These are phyloP conservation scores for Hagleromyces aurorensis DNA, from an alignment of 805 yeast species.

Conservation along the genomic window DNA sequence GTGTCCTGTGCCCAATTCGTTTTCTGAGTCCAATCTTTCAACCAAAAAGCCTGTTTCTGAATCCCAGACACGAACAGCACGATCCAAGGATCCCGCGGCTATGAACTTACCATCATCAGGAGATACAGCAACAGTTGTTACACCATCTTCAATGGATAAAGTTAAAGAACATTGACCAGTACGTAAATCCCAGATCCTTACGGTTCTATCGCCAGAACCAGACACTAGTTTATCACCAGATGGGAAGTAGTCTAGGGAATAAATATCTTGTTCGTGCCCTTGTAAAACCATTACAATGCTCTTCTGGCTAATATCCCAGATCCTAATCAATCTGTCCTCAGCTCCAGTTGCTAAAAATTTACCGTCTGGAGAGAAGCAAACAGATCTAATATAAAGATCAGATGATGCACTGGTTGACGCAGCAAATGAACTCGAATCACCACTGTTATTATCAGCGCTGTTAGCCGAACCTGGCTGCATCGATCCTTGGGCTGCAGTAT, in stretches of 20 bases:
- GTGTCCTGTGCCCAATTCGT: constrained; percentile 85
- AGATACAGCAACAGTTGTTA: constrained; percentile 93
- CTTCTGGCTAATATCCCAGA: constrained; percentile 87
- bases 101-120: constrained; percentile 82
- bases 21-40: constrained; percentile 85
- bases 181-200: constrained; percentile 89
- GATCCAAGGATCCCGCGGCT: constrained; percentile 94
- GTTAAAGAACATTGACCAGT: constrained; percentile 85
- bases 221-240: constrained; percentile 89
- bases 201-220: constrained; percentile 95
- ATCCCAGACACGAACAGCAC: constrained; percentile 96
- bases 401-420: constrained; percentile 53
- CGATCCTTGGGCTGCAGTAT: constrained; percentile 37
- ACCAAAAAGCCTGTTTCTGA: constrained; percentile 85
- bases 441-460: constrained; percentile 25
- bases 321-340: constrained; percentile 82
- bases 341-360: constrained; percentile 92
- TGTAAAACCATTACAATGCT: constrained; percentile 77
- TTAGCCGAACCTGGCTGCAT: constrained; percentile 5
- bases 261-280: constrained; percentile 97
- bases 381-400: constrained; percentile 89
- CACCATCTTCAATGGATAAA: constrained; percentile 91
- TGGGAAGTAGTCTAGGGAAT: constrained; percentile 90
- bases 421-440: constrained; percentile 28
- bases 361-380: constrained; percentile 93